A percentile compares a stretch with the other conserved stretches of the same genome.
Conservation (phyloP, 345 rosid species). For the Theobroma cacao region DNA sequence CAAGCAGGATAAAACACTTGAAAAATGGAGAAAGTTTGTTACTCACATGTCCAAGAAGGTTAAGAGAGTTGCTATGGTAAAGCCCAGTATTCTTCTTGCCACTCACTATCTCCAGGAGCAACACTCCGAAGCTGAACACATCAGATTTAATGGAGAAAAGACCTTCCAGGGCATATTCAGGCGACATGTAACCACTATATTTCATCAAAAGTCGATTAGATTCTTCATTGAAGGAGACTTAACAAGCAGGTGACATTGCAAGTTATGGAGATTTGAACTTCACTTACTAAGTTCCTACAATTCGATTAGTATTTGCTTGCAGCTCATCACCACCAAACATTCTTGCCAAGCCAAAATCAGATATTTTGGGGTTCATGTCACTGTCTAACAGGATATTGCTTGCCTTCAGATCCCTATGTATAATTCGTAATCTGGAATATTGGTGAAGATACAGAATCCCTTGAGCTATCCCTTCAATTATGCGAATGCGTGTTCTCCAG, state of each 20-base stretch:
- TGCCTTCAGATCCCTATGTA: constrained; percentile 8
- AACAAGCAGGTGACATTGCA: background rate
- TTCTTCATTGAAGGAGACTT: background rate
- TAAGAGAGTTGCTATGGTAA: background rate
- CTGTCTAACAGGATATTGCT: constrained; percentile 12
- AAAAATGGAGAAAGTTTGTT: background rate
- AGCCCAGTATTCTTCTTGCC: constrained; percentile 7
- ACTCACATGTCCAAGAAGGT: constrained; percentile 17
- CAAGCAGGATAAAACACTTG: background rate
- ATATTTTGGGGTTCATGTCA: constrained; percentile 16
- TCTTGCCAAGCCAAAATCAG: constrained; percentile 15
- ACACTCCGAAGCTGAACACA: constrained; percentile 15
- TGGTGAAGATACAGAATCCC: constrained; percentile 13
- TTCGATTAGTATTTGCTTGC: constrained; percentile 9
- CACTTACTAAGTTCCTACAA: constrained; percentile 16
- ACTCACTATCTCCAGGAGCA: constrained; percentile 10
- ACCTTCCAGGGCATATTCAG: constrained; percentile 8
- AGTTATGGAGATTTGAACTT: background rate
- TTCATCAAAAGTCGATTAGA: background rate
- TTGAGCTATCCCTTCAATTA: constrained; percentile 12
- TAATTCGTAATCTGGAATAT: constrained; percentile 4
- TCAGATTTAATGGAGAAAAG: constrained; percentile 12
- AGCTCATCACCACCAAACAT: background rate
- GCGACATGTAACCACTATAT: constrained; percentile 12
- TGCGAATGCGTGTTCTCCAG: background rate